Base-by-base conservation (phyloP, 2,329 filamentous ascomycete species). In the Diaporthe longicolla region DNA sequence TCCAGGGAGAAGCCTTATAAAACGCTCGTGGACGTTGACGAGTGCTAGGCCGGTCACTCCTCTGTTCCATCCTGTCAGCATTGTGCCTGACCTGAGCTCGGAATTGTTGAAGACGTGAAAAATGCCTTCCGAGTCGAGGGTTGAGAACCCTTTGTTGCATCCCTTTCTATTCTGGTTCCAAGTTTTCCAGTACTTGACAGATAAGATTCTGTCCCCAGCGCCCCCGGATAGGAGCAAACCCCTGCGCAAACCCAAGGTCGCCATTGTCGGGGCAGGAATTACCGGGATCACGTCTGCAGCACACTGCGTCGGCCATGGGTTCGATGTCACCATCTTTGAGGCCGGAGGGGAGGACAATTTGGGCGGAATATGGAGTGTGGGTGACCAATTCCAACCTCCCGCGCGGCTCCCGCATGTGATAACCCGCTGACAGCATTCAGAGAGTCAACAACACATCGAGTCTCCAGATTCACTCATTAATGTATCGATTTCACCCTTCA, bases 401-500 rank as follows among this genome's bases (percentile, higher is more conserved):
- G 29, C 32, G 15, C 19, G 17, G 10, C 7, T 21, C 3, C 11
- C 45, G 9, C 35, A 7, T 40, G 7, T 52, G 63, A 29, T 45
- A 43, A 40, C 0, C 50, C 0, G 2, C 52, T 73, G 76, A 61
- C 59, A 24, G 55, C 4, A 2, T 7, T 35, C 32, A 94, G 91
- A 89, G 89, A 82, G 93, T 97, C 54, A 96, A 97, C 84, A 93
- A 93, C 69, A 95, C 93, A 0, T 95, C 93, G 0, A 91, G 93
- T 21, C 88, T 97, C 0, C 94, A 97, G 79, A 95, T 97, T 29
- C 94, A 97, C 81, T 94, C 92, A 26, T 82, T 95, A 73, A 97
- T 97, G 94, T 97, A 96, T 82, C 90, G 94, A 29, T 97, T 97
- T 81, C 93, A 96, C 77, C 95, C 95, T 0, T 93, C 93, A 0